These are phyloP conservation scores for Esteya vermicola DNA, from an alignment of 2,329 filamentous ascomycete genomes.

Conservation along the genomic window DNA sequence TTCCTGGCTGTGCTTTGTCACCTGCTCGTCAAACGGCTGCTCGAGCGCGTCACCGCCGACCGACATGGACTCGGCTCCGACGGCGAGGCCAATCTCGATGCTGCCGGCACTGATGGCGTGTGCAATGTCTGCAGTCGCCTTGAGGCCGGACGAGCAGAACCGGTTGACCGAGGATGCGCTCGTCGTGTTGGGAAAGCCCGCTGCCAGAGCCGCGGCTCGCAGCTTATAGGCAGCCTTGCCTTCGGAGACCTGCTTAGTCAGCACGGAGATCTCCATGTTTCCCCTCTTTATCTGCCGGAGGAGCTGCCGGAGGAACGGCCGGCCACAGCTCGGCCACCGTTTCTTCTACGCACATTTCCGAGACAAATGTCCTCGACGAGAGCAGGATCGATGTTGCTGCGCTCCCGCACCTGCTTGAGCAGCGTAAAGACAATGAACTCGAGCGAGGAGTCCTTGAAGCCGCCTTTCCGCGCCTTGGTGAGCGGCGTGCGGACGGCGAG, in stretches of 20 bases:
- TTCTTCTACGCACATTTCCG: constrained; percentile 66
- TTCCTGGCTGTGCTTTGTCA: constrained; percentile 59
- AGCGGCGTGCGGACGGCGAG: constrained; percentile 81
- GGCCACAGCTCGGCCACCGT: no score
- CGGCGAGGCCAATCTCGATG: constrained; percentile 77
- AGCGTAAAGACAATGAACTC: constrained; percentile 78
- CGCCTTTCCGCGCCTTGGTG: constrained; percentile 77
- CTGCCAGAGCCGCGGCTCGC: constrained; percentile 76
- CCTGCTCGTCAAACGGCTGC: constrained; percentile 61
- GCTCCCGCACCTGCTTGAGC: constrained; percentile 59
- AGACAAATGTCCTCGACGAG: constrained; percentile 82
- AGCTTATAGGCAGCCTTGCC: constrained; percentile 79
- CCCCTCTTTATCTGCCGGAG: no score
- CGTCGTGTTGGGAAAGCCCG: constrained; percentile 85
- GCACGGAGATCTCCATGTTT: no score
- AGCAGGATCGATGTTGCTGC: constrained; percentile 63
- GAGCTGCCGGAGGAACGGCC: background rate
- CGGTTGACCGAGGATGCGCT: constrained; percentile 75
- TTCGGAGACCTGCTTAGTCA: constrained; percentile 66
- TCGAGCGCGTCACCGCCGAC: constrained; percentile 54
- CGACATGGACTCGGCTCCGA: constrained; percentile 85
- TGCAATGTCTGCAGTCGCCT: constrained; percentile 89
- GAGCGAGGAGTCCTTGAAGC: constrained; percentile 84
- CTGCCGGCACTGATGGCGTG: constrained; percentile 66
- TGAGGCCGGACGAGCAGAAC: constrained; percentile 94